Conservation (phyloP, 805 yeast genomes). For the Middelhovenomyces tepae region DNA sequence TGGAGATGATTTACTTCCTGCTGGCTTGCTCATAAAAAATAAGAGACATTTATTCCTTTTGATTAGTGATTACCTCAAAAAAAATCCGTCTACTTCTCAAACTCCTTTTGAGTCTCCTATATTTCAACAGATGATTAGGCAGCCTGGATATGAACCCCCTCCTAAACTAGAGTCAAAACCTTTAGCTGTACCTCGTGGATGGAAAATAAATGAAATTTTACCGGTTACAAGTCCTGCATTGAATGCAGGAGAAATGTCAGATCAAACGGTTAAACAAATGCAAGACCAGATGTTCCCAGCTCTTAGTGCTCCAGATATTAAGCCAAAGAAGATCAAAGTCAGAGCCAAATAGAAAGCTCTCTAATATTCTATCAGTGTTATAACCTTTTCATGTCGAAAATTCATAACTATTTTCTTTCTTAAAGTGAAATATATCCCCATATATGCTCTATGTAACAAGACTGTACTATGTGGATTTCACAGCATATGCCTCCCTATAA, state of each 20-base stretch:
- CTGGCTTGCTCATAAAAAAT: conserved; percentile 26
- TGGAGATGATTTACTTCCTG: conserved; percentile 30
- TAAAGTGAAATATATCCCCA: too few species aligned
- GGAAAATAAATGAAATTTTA: conserved; percentile 74
- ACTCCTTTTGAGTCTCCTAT: conserved; percentile 46
- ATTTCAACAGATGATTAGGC: conserved; percentile 11
- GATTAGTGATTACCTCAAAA: conserved; percentile 51
- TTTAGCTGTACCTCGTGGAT: conserved; percentile 75
- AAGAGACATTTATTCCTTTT: conserved; percentile 60
- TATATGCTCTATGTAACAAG: too few species aligned
- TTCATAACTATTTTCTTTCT: too few species aligned
- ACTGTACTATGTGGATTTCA: too few species aligned
- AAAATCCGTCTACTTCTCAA: conserved; percentile 59
- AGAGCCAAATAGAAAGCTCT: too few species aligned
- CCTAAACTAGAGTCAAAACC: conserved; percentile 45
- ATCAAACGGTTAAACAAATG: conserved; percentile 25
- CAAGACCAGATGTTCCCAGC: conserved; percentile 21
- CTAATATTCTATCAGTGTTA: too few species aligned
- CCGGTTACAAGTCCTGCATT: conserved; percentile 80
- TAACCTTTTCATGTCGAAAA: too few species aligned
- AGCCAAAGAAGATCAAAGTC: too few species aligned
- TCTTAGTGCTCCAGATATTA: too few species aligned
- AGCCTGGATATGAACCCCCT: conserved; percentile 15
- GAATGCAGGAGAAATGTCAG: conserved; percentile 78
- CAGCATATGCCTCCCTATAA: conserved; percentile 25